phyloP scores from a whole-genome alignment of 805 yeast species.

The Nakazawaea anatomiae region DNA sequence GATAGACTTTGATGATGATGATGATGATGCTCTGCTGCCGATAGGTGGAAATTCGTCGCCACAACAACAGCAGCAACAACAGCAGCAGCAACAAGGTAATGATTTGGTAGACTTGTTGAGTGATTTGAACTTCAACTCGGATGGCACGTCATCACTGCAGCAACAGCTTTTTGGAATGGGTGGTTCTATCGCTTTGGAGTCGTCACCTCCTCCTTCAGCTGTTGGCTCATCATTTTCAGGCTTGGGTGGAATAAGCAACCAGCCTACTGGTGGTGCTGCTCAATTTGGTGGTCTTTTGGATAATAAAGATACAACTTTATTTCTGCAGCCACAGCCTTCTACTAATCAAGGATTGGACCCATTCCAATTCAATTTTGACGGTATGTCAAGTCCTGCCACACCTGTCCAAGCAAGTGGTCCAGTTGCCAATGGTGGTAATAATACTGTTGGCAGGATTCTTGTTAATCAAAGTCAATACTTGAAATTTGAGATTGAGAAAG shows the following conservation, averaged over 20 bases:
- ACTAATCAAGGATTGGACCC: constrained; percentile 24
- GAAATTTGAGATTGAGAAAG: constrained; percentile 40
- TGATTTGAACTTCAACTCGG: constrained; percentile 33
- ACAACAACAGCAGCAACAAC: constrained; percentile 9
- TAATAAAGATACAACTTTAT: neutral
- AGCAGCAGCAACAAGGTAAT: constrained; percentile 21
- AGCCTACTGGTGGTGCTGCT: too few species aligned
- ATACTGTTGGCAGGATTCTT: neutral
- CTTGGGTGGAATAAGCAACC: neutral
- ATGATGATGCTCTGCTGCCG: constrained; percentile 11
- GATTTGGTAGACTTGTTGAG: constrained; percentile 65
- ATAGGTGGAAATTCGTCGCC: neutral
- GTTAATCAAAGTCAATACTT: constrained; percentile 41
- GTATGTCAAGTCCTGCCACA: neutral
- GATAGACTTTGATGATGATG: constrained; percentile 70
- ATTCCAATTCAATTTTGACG: constrained; percentile 25
- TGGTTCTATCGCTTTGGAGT: constrained; percentile 26
- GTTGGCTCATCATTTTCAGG: neutral
- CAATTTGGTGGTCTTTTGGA: constrained; percentile 1
- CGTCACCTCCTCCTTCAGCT: constrained; percentile 21
- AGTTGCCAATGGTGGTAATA: too few species aligned
- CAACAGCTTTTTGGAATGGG: constrained; percentile 20
- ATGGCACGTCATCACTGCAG: constrained; percentile 48
- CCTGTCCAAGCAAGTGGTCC: neutral
- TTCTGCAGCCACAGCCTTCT: constrained; percentile 12